Evolutionary conservation across 371 early-diverging fungal species (phyloP).

Genomic region (Mucor sp.): DNA sequence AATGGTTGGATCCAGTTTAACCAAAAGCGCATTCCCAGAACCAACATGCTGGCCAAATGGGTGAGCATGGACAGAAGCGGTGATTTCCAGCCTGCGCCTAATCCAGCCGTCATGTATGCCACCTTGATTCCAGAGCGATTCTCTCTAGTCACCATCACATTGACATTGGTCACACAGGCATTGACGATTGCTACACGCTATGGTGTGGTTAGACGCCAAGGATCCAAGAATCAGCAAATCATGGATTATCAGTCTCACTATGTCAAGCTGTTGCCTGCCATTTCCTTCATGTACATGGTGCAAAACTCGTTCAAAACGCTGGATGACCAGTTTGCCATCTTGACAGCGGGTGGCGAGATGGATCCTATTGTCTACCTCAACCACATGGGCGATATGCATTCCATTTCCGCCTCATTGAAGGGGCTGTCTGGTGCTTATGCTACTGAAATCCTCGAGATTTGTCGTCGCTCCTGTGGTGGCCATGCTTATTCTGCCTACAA

Average conservation of each 20-base stretch:
- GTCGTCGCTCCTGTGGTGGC: slow-evolving; percentile 62
- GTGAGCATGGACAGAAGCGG: slow-evolving; percentile 64
- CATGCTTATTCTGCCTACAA: slow-evolving; percentile 72
- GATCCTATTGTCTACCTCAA: slow-evolving; percentile 46
- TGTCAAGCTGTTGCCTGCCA: slow-evolving; percentile 57
- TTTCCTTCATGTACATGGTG: slow-evolving; percentile 62
- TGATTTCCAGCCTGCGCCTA: slow-evolving; percentile 57
- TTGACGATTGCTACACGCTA: slow-evolving; percentile 73
- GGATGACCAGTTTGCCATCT: slow-evolving; percentile 33
- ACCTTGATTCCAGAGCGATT: slow-evolving; percentile 72
- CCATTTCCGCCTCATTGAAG: slow-evolving; percentile 59
- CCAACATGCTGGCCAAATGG: slow-evolving; percentile 77
- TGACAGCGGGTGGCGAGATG: slow-evolving; percentile 46
- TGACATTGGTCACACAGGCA: slow-evolving; percentile 49
- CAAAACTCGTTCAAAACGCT: slow-evolving; percentile 22
- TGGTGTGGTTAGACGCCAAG: slow-evolving; percentile 70
- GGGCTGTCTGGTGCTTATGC: slow-evolving; percentile 57
- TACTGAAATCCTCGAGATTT: slow-evolving; percentile 57
- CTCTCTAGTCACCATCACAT: slow-evolving; percentile 39
- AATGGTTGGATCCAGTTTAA: slow-evolving; percentile 93
- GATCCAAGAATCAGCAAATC: slow-evolving; percentile 67
- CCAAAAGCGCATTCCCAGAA: slow-evolving; percentile 77
- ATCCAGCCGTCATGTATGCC: slow-evolving; percentile 64
- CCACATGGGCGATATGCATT: slow-evolving; percentile 64
- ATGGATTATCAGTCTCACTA: slow-evolving; percentile 72